Base-by-base conservation (phyloP, 495 filamentous ascomycete species). In the Penicillium bialowiezense region DNA sequence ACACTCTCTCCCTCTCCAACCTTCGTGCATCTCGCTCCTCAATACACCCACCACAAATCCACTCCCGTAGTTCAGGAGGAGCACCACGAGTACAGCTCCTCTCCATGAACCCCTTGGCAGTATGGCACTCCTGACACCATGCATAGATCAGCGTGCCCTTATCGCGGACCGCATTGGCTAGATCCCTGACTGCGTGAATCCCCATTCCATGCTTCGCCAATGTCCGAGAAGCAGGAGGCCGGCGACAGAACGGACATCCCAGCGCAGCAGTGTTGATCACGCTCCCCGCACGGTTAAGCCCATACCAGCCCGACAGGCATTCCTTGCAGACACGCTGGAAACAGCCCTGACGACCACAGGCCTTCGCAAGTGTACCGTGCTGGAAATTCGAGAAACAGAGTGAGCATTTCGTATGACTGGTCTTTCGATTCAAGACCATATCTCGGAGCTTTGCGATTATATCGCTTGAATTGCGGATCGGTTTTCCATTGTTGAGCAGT, bases 261-360 rank as follows among this genome's bases (percentile, higher is more conserved):
- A 74, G 65, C 13, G 73, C 71, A 0, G 67, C 64, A 2, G 61
- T 59, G 53, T 75, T 73, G 62, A 77, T 63, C 0, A 72, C 55
- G 4, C 45, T 4, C 0, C 70, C 73, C 0, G 62, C 29, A 5
- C 7, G 41, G 51, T 64, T 63, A 41, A 54, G 51, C 17, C 64
- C 62, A 38, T 62, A 62, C 48, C 60, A 56, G 1, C 52, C 50
- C 19, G 49, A 24, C 5, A 58, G 42, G 45, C 62, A 70, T 12
- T 10, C 33, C 4, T 33, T 47, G 36, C 62, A 65, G 31, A 67
- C 53, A 0, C 48, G 52, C 43, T 67, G 60, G 13, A 26, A n/a
- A 38, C 64, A 67, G 3, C 58, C 58, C 2, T 37, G 26, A 1
- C 64, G 56, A 8, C 64, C 62, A 29, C 66, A 70, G 18, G 59